Conservation (phyloP, 108 stramenopile genomes). For the Chaetoceros muelleri region DNA sequence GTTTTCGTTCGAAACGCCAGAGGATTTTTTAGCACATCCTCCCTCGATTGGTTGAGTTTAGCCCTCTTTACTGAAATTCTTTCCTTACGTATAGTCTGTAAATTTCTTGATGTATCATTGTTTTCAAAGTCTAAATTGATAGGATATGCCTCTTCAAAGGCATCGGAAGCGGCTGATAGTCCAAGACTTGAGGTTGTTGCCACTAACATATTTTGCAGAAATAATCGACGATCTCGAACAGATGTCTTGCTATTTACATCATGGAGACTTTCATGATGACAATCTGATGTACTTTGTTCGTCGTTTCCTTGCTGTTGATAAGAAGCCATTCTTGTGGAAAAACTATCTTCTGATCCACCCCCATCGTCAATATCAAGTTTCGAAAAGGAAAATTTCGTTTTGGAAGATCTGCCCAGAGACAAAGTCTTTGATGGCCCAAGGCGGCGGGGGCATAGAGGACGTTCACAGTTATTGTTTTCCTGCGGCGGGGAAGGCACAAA, state of each 20-base stretch:
- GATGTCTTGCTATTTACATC: neutral
- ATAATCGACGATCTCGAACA: neutral
- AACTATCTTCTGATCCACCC: no score
- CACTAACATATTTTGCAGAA: neutral
- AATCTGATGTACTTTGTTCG: constrained; percentile 6
- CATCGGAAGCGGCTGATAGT: neutral
- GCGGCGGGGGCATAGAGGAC: neutral
- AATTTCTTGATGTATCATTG: constrained; percentile 10
- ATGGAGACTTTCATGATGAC: constrained; percentile 22
- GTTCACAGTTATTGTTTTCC: neutral
- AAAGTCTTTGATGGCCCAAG: neutral
- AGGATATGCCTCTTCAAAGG: constrained; percentile 9
- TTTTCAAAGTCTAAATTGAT: constrained; percentile 11
- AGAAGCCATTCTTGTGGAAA: neutral
- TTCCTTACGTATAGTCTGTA: constrained; percentile 4
- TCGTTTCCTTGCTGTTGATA: neutral
- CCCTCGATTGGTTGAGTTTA: neutral
- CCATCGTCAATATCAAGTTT: no score
- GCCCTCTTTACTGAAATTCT: constrained; percentile 1
- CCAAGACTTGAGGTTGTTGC: neutral
- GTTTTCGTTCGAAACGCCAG: constrained; percentile 7
- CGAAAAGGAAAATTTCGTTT: neutral
- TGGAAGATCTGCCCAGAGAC: neutral
- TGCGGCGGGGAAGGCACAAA: neutral
- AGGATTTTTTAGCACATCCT: constrained; percentile 3